Conservation (phyloP, 2,329 filamentous ascomycete genomes). For the Aspergillus udagawae region DNA sequence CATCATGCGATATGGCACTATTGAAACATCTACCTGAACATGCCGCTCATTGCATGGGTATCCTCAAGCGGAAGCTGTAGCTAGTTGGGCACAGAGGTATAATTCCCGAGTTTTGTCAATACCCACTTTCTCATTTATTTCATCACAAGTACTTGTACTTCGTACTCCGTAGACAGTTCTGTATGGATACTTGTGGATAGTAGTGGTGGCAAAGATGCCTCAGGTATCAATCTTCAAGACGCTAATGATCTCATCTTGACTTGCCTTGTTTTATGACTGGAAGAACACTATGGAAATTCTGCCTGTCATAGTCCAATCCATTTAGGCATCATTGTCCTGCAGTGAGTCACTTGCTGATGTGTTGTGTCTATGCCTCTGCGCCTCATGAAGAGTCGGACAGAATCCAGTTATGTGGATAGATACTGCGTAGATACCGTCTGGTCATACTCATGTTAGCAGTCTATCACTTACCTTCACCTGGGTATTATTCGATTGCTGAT, state of each 20-base stretch:
- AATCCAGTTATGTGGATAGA: background rate
- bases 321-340: background rate
- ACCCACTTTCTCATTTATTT: background rate
- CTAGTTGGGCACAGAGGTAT: too few species aligned
- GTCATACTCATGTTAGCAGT: too few species aligned
- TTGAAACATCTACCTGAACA: background rate
- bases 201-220: background rate
- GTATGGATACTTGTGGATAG: too few species aligned
- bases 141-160: too few species aligned
- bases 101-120: too few species aligned
- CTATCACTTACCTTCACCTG: background rate
- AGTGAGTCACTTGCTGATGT: background rate
- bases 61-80: background rate
- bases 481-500: too few species aligned
- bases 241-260: background rate
- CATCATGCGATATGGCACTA: background rate
- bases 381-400: background rate
- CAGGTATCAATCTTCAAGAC: background rate
- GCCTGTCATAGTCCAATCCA: too few species aligned
- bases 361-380: background rate
- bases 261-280: background rate
- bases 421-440: background rate
- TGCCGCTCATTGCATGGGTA: background rate
- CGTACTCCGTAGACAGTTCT: too few species aligned
- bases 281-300: background rate